Base-by-base conservation (phyloP, 495 filamentous ascomycete genomes). In the Lophiostoma macrostomum region DNA sequence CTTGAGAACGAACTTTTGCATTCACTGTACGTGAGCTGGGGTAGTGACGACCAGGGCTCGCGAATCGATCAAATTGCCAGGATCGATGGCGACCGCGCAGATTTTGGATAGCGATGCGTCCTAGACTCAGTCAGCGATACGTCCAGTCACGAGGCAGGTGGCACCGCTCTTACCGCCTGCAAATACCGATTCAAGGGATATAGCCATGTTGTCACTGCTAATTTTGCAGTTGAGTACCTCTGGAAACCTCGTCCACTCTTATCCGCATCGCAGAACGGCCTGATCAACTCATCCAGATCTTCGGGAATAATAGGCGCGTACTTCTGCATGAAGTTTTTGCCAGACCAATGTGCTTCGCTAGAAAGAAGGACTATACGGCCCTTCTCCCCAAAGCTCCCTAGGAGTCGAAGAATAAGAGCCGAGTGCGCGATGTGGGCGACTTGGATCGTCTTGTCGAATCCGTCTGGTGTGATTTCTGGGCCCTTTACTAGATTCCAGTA, bases 401-500 rank as follows among this genome's bases (percentile, higher is more conserved):
- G 23, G 1, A 58, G 35, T 4, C 47, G 46, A 22, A 58, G 38
- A 0, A 37, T 27, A 1, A 58, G 31, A 8, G 22, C 5, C 1
- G 39, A 39, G 14, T 58, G 54, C 2, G 38, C 46, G 4, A 58
- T 19, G 42, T 58, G 48, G 31, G 38, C 42, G 2, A 58, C 25
- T 11, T 16, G 29, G 19, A 58, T 45, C 1, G 38, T 18, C 1
- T 22, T 13, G 22, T 58, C 54, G 24, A 24, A 46, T 7, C 54
- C 54, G 31, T 57, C 53, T 8, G 6, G 13, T 4, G 20, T 47
- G 35, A 13, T 39, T 32, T 48, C n/a, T n/a, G n/a, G n/a, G n/a
- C n/a, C n/a, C n/a, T n/a, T n/a, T n/a, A n/a, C n/a, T n/a, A 77
- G 56, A 14, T 72, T 38, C 68, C 70, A 73, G 23, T 69, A 69